These are phyloP conservation scores for Fusarium coicis DNA, from an alignment of 2,329 filamentous ascomycete genomes.

Conservation along the genomic window DNA sequence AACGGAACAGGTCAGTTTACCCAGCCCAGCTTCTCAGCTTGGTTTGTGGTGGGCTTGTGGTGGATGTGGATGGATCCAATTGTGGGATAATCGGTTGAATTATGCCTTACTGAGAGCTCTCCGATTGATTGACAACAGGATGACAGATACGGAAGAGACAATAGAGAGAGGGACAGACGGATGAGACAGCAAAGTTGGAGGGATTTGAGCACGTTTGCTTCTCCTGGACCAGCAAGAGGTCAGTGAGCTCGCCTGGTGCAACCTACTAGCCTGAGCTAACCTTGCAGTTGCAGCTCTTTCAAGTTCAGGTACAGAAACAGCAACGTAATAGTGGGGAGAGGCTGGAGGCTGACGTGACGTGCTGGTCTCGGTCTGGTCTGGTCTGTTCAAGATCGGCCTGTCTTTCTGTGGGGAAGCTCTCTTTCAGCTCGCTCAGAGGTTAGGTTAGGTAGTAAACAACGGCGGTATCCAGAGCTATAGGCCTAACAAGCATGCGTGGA, in stretches of 20 bases:
- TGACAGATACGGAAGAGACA: background rate
- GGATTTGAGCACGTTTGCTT: conserved; percentile 35
- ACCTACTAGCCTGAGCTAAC: conserved; percentile 27
- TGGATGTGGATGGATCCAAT: conserved; percentile 21
- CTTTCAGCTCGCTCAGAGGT: conserved; percentile 17
- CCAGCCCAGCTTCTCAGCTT: conserved; percentile 9
- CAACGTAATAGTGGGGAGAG: conserved; percentile 33
- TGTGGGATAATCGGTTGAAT: background rate
- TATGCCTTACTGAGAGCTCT: background rate
- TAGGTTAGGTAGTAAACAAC: background rate
- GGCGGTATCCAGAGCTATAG: background rate
- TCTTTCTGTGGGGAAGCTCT: conserved; percentile 36
- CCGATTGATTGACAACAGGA: conserved; percentile 4
- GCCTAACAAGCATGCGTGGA: background rate
- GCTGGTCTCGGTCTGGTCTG: conserved; percentile 11
- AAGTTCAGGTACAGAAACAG: conserved; percentile 32
- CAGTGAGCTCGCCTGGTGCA: conserved; percentile 41
- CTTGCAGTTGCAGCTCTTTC: conserved; percentile 35
- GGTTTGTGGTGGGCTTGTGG: conserved; percentile 25
- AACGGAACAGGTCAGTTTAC: conserved; percentile 20
- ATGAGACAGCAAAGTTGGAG: conserved; percentile 25
- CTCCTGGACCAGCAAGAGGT: conserved; percentile 29
- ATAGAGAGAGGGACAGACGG: background rate
- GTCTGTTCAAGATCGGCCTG: conserved; percentile 7
- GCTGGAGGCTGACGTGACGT: conserved; percentile 27